A percentile compares a stretch with the other conserved stretches of the same genome.
These are phyloP conservation scores for Volvox africanus DNA, from an alignment of 139 green algal species.

Conservation along the genomic window DNA sequence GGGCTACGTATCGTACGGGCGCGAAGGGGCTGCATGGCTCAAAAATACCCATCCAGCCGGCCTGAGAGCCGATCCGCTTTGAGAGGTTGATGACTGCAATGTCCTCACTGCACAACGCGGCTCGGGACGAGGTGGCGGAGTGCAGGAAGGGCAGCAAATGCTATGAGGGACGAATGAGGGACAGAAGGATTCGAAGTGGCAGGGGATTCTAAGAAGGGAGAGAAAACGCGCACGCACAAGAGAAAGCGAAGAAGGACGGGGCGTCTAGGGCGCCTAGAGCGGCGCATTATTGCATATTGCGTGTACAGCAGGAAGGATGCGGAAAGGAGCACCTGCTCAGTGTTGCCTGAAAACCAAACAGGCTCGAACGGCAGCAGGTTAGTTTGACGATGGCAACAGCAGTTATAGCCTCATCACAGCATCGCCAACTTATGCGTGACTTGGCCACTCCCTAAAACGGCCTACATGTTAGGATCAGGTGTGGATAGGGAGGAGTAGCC, in stretches of 20 bases:
- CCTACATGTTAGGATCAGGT: constrained; percentile 31
- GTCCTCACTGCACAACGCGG: constrained; percentile 37
- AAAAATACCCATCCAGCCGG: constrained; percentile 63
- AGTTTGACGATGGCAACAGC: too few species aligned
- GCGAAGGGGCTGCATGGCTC: constrained; percentile 51
- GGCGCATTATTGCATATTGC: too few species aligned
- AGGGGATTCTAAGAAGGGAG: not conserved
- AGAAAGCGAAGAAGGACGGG: too few species aligned
- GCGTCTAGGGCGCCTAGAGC: too few species aligned
- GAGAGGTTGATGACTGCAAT: constrained; percentile 57
- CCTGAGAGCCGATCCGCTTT: constrained; percentile 40
- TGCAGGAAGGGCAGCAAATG: not conserved
- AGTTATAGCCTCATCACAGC: not conserved
- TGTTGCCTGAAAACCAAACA: too few species aligned
- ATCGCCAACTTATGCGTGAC: too few species aligned
- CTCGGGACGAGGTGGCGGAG: not conserved
- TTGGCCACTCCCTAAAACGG: too few species aligned
- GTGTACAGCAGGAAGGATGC: too few species aligned
- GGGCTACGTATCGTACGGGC: constrained; percentile 25
- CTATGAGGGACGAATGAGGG: not conserved
- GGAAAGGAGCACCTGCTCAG: too few species aligned
- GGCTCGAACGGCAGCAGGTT: too few species aligned
- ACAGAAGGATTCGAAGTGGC: not conserved
- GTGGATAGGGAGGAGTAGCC: not conserved
- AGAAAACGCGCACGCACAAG: too few species aligned